These are phyloP conservation scores for Sodiomyces alkalinus DNA, from an alignment of 2,329 filamentous ascomycete genomes.

Conservation along the genomic window DNA sequence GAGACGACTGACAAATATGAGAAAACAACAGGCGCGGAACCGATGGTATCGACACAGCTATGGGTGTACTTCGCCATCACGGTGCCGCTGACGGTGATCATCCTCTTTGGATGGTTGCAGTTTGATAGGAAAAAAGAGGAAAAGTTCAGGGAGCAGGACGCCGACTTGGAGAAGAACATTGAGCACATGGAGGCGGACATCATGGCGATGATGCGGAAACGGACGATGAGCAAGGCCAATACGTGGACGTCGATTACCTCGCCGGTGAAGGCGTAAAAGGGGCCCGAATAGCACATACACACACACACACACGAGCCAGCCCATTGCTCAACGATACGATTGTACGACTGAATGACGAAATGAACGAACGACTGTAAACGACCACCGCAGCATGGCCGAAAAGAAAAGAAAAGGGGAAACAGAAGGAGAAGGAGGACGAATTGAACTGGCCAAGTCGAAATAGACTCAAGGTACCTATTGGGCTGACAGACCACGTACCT, in stretches of 20 bases:
- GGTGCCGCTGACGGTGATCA: constrained; percentile 37
- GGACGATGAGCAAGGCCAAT: constrained; percentile 39
- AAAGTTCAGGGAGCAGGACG: constrained; percentile 31
- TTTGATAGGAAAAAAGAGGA: constrained; percentile 36
- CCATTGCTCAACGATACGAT: too few relatives aligned
- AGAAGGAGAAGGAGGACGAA: too few relatives aligned
- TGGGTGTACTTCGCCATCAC: constrained; percentile 52
- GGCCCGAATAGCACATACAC: too few relatives aligned
- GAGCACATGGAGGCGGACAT: constrained; percentile 41
- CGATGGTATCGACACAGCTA: constrained; percentile 32
- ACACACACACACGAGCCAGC: too few relatives aligned
- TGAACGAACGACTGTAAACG: too few relatives aligned
- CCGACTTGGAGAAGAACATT: constrained; percentile 37
- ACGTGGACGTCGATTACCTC: constrained; percentile 32
- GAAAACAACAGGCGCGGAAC: constrained; percentile 15
- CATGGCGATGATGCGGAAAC: constrained; percentile 37
- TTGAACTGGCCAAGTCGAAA: too few relatives aligned
- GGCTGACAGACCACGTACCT: too few relatives aligned
- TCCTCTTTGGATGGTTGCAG: constrained; percentile 39
- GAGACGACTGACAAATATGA: too few relatives aligned
- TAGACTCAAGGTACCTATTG: too few relatives aligned
- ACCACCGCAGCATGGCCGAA: too few relatives aligned
- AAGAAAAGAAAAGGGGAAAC: too few relatives aligned
- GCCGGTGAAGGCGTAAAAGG: constrained; percentile 9
- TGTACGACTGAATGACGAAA: too few relatives aligned